phyloP scores from a whole-genome alignment of 306 rosid species.

The Vigna hirtella region DNA sequence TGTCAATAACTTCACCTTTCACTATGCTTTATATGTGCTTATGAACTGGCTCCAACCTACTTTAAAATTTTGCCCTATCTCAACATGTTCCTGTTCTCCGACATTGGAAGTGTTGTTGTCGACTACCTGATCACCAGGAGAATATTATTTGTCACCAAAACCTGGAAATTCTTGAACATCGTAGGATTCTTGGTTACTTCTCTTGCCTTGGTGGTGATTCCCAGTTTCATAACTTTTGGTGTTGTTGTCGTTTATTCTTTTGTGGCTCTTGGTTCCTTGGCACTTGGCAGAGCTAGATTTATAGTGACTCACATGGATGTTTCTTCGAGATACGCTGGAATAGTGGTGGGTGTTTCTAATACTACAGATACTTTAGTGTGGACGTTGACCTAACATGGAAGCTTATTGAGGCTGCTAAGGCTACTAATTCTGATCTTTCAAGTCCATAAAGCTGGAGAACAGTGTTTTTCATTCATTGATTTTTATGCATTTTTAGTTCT shows the following conservation, averaged over 20 bases:
- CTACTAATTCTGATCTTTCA: slow-evolving; percentile 73
- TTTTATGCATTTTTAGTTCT: slow-evolving; percentile 85
- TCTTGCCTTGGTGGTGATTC: slow-evolving; percentile 75
- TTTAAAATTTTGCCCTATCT: slow-evolving; percentile 96
- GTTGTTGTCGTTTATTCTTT: slow-evolving; percentile 96
- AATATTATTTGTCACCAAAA: slow-evolving; percentile 75
- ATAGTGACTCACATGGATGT: slow-evolving; percentile 97
- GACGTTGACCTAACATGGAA: slow-evolving; percentile 90
- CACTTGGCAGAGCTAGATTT: slow-evolving; percentile 94
- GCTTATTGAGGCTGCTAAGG: slow-evolving; percentile 87
- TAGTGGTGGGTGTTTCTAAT: slow-evolving; percentile 96
- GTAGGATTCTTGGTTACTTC: slow-evolving; percentile 85
- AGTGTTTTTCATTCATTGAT: slow-evolving; percentile 84
- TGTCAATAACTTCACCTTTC: slow-evolving; percentile 95
- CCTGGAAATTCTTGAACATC: slow-evolving; percentile 85
- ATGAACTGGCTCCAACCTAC: slow-evolving; percentile 99
- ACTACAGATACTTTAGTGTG: slow-evolving; percentile 88
- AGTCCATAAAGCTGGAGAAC: slow-evolving; percentile 87
- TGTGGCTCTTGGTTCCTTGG: slow-evolving; percentile 95
- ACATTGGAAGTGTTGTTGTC: slow-evolving; percentile 88
- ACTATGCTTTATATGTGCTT: slow-evolving; percentile 89
- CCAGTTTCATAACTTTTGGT: slow-evolving; percentile 77
- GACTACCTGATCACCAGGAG: slow-evolving; percentile 80
- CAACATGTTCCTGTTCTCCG: slow-evolving; percentile 93
- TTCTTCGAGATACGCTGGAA: slow-evolving; percentile 96